phyloP scores from a whole-genome alignment of 73 alveolate species.

The Symbiodinium pilosum region DNA sequence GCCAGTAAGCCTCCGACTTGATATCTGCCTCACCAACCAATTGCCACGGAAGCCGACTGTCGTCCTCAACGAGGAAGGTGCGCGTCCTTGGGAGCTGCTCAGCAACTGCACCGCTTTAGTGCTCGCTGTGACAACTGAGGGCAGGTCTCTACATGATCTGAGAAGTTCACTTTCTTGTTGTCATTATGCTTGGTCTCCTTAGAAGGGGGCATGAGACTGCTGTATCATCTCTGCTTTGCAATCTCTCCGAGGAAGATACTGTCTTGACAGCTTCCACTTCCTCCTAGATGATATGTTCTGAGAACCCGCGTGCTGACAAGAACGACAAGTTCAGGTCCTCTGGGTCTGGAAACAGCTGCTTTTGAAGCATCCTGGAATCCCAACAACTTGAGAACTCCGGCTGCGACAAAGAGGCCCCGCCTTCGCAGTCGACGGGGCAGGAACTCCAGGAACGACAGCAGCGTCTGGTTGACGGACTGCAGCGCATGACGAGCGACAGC shows the following conservation, averaged over 20 bases:
- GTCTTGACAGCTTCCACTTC: not conserved
- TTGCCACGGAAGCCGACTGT: constrained; percentile 83
- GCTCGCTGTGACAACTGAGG: not conserved
- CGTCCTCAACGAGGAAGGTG: constrained; percentile 50
- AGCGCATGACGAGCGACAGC: not conserved
- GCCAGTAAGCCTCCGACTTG: constrained; percentile 12
- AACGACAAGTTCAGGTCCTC: not conserved
- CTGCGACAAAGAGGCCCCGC: not conserved
- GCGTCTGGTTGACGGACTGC: constrained; percentile 61
- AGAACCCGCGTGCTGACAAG: not conserved
- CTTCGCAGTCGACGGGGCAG: constrained; percentile 77
- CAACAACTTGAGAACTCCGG: not conserved
- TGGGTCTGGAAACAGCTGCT: constrained; percentile 82
- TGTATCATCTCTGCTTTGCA: constrained; percentile 12
- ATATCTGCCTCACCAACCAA: constrained; percentile 88
- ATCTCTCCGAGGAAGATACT: not conserved
- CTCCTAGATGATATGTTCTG: not conserved
- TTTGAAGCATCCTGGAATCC: constrained; percentile 58
- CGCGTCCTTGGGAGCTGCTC: constrained; percentile 65
- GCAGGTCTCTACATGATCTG: constrained; percentile 47
- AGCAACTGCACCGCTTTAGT: not conserved
- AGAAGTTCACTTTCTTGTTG: constrained; percentile 49
- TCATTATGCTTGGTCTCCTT: not conserved
- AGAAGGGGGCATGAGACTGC: not conserved
- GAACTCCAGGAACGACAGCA: constrained; percentile 72